Conservation (phyloP, 495 filamentous ascomycete genomes). For the Lasiosphaeria hispida region DNA sequence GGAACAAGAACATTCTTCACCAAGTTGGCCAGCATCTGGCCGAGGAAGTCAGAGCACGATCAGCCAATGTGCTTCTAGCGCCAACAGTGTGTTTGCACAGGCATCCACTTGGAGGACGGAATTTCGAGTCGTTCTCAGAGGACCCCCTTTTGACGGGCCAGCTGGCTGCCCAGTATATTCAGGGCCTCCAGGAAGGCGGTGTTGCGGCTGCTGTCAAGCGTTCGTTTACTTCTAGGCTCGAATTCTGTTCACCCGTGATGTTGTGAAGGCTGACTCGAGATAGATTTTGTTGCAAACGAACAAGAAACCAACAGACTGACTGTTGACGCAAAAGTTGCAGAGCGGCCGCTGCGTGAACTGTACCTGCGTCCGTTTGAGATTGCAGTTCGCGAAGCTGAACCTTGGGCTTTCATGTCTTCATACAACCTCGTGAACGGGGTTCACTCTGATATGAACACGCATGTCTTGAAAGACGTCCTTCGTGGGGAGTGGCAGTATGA, state of each 20-base stretch:
- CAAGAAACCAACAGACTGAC: conserved; percentile 78
- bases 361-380: conserved; percentile 83
- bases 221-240: conserved; percentile 26
- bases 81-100: conserved; percentile 84
- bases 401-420: conserved; percentile 79
- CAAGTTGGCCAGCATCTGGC: conserved; percentile 69
- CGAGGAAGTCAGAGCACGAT: conserved; percentile 69
- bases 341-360: conserved; percentile 74
- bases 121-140: conserved; percentile 86
- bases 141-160: conserved; percentile 77
- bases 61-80: conserved; percentile 70
- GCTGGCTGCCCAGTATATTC: conserved; percentile 69
- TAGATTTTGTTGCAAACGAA: conserved; percentile 80
- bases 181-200: conserved; percentile 70
- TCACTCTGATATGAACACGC: conserved; percentile 72
- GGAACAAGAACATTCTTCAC: conserved; percentile 67
- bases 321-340: conserved; percentile 66
- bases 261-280: conserved; percentile 23
- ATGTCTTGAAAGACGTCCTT: conserved; percentile 69
- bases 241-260: conserved; percentile 1
- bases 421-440: conserved; percentile 81
- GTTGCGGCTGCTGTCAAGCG: conserved; percentile 79
- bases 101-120: conserved; percentile 75
- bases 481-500: conserved; percentile 76
- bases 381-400: conserved; percentile 72